Conservation (phyloP, 2,329 filamentous ascomycete genomes). For the Aspergillus sergii region DNA sequence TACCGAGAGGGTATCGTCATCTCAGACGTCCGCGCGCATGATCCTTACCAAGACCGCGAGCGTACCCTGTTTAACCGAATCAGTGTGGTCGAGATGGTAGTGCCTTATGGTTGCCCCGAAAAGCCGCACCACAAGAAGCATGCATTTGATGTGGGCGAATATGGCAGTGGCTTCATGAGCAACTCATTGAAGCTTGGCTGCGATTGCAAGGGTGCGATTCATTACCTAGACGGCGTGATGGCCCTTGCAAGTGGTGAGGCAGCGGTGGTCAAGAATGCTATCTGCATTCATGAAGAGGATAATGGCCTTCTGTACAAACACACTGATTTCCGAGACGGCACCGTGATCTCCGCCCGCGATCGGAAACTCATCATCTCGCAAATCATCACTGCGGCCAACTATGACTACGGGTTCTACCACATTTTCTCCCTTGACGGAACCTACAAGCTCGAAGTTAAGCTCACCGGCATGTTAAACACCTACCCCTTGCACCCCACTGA, state of each 20-base stretch:
- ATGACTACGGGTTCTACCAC: slow-evolving; percentile 86
- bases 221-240: slow-evolving; percentile 32
- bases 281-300: slow-evolving; percentile 10
- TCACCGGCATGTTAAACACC: slow-evolving; percentile 90
- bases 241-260: slow-evolving; percentile 26
- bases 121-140: slow-evolving; percentile 53
- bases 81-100: slow-evolving; percentile 33
- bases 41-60: slow-evolving; percentile 31
- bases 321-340: slow-evolving; percentile 86
- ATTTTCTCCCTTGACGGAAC: slow-evolving; percentile 88
- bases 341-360: slow-evolving; percentile 78
- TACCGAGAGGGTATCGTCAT: slow-evolving; percentile 59
- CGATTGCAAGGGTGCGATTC: slow-evolving; percentile 38
- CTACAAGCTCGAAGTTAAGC: slow-evolving; percentile 84
- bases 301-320: slow-evolving; percentile 61
- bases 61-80: slow-evolving; percentile 35
- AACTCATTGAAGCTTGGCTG: slow-evolving; percentile 50
- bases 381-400: slow-evolving; percentile 92
- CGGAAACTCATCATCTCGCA: slow-evolving; percentile 85
- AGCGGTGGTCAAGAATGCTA: background rate
- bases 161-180: slow-evolving; percentile 52
- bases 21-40: slow-evolving; percentile 45
- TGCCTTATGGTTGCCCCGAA: slow-evolving; percentile 47
- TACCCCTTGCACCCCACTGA: slow-evolving; percentile 74
- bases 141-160: slow-evolving; percentile 52